Evolutionary conservation across 345 rosid genomes (phyloP), one percentile per base, ranked within the genome.

Genomic region (Bruguiera gymnorhiza): DNA sequence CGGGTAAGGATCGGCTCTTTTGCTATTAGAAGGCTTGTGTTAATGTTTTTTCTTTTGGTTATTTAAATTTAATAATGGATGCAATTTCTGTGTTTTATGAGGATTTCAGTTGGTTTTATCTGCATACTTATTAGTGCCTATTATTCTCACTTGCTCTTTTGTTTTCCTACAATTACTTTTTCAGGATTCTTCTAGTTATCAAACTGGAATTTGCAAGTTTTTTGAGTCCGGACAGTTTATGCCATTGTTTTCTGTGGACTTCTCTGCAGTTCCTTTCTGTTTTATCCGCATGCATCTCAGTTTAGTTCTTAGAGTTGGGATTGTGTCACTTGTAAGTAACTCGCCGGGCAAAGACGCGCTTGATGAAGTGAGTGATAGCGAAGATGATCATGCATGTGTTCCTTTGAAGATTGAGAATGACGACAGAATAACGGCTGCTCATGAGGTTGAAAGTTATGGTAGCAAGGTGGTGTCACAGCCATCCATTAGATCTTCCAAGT

Each of bases 211-310:
- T 67, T 91, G 96, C 93, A 86, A 76, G 85, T 67, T 92, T 72
- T 89, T 81, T 78, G 84, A 70, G 70, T 62, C 54, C 30, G 34
- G 72, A 70, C 70, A 79, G 58, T 57, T 48, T 70, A 65, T 78
- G 20, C 97, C 99, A 0, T 57, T 78, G 73, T 84, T 95, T 79
- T 81, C 83, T 29, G 79, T 84, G 73, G 93, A 90, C 73, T 95
- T 88, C 81, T 56, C 90, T 65, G 92, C 86, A 26, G 50, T 89
- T 76, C 96, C 97, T 56, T 62, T 54, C 24, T 89, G 83, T 80
- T 95, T 95, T 76, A 63, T 78, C 80, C 57, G 59, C 61, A 79
- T 95, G 83, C 92, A 92, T 72, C 36, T 46, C 10, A 58, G 78
- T 50, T 66, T 74, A 65, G 66, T 67, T 69, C 62, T 82, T 69